phyloP scores from a whole-genome alignment of 805 yeast species.

The Ogataea methanolica region DNA sequence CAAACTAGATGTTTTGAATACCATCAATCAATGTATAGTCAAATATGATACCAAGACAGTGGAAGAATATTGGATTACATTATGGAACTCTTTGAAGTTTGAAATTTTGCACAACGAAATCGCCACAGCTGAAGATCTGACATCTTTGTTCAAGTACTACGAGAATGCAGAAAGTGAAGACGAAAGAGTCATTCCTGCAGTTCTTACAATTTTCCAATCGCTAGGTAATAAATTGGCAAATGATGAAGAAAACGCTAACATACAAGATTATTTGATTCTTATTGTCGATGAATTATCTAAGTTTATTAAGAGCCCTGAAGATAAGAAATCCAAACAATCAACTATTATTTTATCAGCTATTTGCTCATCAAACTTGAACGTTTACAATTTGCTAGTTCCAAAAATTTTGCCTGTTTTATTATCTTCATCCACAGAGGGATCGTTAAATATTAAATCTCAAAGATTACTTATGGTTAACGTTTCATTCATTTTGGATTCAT shows the following conservation, averaged over 20 bases:
- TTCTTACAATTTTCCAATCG: slow-evolving; percentile 40
- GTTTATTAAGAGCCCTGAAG: slow-evolving; percentile 44
- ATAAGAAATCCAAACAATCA: slow-evolving; percentile 57
- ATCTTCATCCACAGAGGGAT: slow-evolving; percentile 19
- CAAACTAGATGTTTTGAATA: slow-evolving; percentile 66
- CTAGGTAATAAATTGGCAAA: slow-evolving; percentile 35
- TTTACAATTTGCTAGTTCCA: slow-evolving; percentile 46
- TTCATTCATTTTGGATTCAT: slow-evolving; percentile 52
- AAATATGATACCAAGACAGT: slow-evolving; percentile 47
- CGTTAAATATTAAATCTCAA: slow-evolving; percentile 49
- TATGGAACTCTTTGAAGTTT: slow-evolving; percentile 87
- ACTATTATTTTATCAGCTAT: slow-evolving; percentile 54
- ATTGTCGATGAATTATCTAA: slow-evolving; percentile 48
- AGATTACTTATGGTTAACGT: slow-evolving; percentile 55
- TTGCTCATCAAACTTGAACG: slow-evolving; percentile 40
- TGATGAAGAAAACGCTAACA: slow-evolving; percentile 6
- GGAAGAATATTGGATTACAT: slow-evolving; percentile 57
- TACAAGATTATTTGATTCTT: slow-evolving; percentile 19
- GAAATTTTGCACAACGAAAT: slow-evolving; percentile 79
- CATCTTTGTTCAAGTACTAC: slow-evolving; percentile 26
- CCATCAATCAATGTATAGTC: slow-evolving; percentile 54
- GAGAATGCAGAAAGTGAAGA: slow-evolving; percentile 29
- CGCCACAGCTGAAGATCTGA: slow-evolving; percentile 25
- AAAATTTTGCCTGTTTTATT: slow-evolving; percentile 43
- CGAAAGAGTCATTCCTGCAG: slow-evolving; percentile 33